These are phyloP conservation scores for Sporothrix brasiliensis DNA, from an alignment of 2,329 filamentous ascomycete genomes.

Conservation along the genomic window DNA sequence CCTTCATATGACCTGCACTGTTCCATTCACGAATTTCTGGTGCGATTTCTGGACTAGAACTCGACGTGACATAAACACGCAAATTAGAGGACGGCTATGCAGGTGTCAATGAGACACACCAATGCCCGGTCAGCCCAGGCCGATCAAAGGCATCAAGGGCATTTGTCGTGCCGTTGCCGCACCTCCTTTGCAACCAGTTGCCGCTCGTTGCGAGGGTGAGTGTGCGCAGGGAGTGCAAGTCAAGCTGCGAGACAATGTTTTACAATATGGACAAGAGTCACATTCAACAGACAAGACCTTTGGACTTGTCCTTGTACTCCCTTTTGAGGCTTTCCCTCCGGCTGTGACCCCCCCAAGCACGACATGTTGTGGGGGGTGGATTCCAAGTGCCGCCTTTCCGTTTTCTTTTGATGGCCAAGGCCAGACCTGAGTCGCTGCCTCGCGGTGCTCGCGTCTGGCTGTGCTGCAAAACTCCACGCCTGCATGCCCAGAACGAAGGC, in stretches of 20 bases:
- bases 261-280: background rate
- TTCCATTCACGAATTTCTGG: too few relatives aligned
- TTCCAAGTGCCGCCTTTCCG: background rate
- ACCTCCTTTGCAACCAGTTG: background rate
- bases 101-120: conserved; percentile 12
- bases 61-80: too few relatives aligned
- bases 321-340: background rate
- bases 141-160: conserved; percentile 21
- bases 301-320: background rate
- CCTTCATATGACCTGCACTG: too few relatives aligned
- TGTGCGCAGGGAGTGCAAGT: background rate
- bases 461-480: background rate
- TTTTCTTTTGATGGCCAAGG: background rate
- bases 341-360: conserved; percentile 1
- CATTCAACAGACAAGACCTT: background rate
- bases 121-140: conserved; percentile 7
- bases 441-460: conserved; percentile 3
- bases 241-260: background rate
- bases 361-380: background rate
- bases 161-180: conserved; percentile 23
- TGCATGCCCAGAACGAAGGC: conserved; percentile 26
- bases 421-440: background rate
- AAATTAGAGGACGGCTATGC: background rate
- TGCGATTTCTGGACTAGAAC: too few relatives aligned
- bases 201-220: conserved; percentile 1